Evolutionary conservation across 345 rosid genomes (phyloP).

Genomic region (Acer saccharum): DNA sequence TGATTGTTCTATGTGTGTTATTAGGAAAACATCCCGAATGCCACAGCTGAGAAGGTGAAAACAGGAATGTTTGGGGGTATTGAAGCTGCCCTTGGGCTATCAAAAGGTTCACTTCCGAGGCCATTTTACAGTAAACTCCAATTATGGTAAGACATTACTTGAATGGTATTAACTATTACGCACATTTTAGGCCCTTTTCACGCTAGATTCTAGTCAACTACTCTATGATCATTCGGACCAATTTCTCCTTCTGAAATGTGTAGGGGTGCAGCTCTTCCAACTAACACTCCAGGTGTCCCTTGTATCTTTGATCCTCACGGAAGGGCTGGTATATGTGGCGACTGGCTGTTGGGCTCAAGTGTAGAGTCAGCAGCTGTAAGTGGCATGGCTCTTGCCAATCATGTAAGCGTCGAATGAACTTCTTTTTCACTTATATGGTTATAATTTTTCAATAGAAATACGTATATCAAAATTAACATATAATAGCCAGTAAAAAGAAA

Average conservation of each 20-base stretch:
- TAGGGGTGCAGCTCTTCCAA: constrained; percentile 98
- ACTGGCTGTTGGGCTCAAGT: constrained; percentile 88
- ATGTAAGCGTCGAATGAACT: constrained; percentile 40
- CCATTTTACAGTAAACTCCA: too few relatives aligned
- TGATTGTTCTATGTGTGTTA: neutral
- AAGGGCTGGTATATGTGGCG: constrained; percentile 94
- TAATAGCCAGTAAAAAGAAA: neutral
- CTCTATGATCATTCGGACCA: neutral
- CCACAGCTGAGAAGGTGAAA: constrained; percentile 75
- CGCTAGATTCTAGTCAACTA: neutral
- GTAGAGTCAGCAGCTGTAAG: constrained; percentile 89
- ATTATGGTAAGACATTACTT: too few relatives aligned
- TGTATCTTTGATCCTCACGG: constrained; percentile 88
- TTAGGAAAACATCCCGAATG: constrained; percentile 83
- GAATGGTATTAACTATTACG: too few relatives aligned
- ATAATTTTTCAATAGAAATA: neutral
- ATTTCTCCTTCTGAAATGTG: constrained; percentile 6
- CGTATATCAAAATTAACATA: neutral
- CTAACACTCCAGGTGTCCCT: constrained; percentile 65
- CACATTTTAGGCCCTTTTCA: neutral
- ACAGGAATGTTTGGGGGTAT: constrained; percentile 75
- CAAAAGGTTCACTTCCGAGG: too few relatives aligned
- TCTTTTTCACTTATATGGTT: neutral
- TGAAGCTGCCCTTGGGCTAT: constrained; percentile 26
- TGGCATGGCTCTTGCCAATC: constrained; percentile 79